A percentile compares a stretch with the other conserved stretches of the same genome.
phyloP scores from a whole-genome alignment of 768 basidiomycete species.

The Pleurotus eryngii region DNA sequence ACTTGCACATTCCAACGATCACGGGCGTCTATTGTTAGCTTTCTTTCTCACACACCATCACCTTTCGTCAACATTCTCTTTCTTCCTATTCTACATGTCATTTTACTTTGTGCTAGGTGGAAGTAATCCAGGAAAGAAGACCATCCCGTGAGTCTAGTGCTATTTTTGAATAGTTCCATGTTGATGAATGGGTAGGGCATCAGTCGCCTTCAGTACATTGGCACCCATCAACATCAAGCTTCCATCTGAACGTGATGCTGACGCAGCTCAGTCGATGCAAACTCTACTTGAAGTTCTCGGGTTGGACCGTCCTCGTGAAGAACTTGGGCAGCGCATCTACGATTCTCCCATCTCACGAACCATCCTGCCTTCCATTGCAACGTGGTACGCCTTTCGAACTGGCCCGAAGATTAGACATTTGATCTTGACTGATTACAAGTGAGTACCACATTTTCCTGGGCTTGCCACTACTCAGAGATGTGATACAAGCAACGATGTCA shows the following conservation, averaged over 20 bases:
- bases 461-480: too few species aligned
- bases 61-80: neutral
- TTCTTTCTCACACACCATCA: neutral
- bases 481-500: neutral
- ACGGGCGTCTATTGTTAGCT: neutral
- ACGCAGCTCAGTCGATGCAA: neutral
- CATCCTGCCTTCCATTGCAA: neutral
- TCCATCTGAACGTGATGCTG: neutral
- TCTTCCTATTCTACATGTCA: neutral
- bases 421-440: neutral
- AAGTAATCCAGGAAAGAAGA: neutral
- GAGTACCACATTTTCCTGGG: neutral
- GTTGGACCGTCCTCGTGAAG: neutral
- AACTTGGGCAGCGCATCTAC: neutral
- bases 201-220: neutral
- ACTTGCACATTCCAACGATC: neutral
- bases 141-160: neutral
- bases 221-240: neutral
- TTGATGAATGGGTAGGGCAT: neutral
- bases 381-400: neutral
- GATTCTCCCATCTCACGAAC: neutral
- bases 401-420: neutral
- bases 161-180: neutral
- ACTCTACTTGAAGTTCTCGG: neutral
- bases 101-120: neutral